Percentiles rank a stretch among this genome's conserved stretches.
Evolutionary conservation across 1,284 basidiomycete genomes (phyloP).

Genomic region (Leccinum solheimii): DNA sequence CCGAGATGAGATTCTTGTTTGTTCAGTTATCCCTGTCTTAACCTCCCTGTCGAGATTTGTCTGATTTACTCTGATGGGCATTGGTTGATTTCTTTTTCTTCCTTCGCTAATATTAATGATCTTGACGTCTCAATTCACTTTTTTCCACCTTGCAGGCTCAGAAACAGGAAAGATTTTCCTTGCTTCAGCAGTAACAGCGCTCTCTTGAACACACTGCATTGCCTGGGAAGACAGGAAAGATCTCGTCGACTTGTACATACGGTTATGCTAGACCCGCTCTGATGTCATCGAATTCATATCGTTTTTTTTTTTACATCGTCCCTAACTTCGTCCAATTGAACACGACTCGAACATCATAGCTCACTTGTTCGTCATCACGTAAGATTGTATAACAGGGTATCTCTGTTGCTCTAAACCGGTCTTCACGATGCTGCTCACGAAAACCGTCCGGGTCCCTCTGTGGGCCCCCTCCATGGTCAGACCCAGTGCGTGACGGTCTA

Average conservation of each 20-base stretch:
- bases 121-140: not conserved
- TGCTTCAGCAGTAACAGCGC: not conserved
- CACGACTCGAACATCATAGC: not conserved
- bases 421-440: too few relatives aligned
- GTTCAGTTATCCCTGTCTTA: constrained; percentile 69
- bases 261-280: not conserved
- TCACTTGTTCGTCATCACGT: not conserved
- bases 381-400: not conserved
- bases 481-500: constrained; percentile 15
- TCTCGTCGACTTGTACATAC: not conserved
- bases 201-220: not conserved
- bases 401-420: not conserved
- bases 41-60: constrained; percentile 58
- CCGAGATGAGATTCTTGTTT: constrained; percentile 42
- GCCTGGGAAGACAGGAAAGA: not conserved
- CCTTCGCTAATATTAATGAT: not conserved
- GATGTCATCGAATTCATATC: not conserved
- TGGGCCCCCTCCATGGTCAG: not conserved
- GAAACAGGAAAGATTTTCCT: not conserved
- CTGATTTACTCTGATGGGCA: not conserved
- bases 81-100: not conserved
- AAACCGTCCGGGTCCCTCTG: too few relatives aligned
- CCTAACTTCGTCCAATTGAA: not conserved
- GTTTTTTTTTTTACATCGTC: not conserved
- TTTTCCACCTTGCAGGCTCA: not conserved